These are phyloP conservation scores for Sporothrix mexicana DNA, from an alignment of 2,329 filamentous ascomycete species.

Conservation along the genomic window DNA sequence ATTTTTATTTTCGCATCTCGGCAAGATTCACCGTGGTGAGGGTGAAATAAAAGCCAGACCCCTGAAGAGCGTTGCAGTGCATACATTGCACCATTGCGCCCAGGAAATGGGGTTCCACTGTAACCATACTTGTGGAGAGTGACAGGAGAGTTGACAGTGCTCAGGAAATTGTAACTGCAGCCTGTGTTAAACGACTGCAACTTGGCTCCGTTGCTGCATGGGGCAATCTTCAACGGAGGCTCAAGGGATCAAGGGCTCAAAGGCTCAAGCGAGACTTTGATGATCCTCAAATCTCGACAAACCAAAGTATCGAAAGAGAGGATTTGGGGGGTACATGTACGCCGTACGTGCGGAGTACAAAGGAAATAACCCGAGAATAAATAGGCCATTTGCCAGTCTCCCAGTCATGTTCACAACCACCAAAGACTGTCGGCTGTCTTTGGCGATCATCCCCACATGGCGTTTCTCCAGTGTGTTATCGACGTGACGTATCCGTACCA, in stretches of 20 bases:
- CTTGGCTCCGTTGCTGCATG: neutral
- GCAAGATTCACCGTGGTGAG: constrained; percentile 13
- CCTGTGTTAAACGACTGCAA: neutral
- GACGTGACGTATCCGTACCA: too few relatives aligned
- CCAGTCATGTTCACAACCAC: neutral
- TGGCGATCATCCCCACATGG: neutral
- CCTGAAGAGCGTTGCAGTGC: constrained; percentile 21
- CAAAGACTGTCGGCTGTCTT: neutral
- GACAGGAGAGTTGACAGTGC: too few relatives aligned
- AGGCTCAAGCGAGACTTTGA: neutral
- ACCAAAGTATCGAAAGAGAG: too few relatives aligned
- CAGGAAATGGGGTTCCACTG: constrained; percentile 22
- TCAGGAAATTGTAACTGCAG: neutral
- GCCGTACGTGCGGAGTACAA: too few relatives aligned
- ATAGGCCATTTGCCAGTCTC: too few relatives aligned
- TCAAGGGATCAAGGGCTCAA: too few relatives aligned
- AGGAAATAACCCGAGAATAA: constrained; percentile 10
- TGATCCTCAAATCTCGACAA: too few relatives aligned
- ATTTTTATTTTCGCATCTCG: neutral
- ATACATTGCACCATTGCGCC: neutral
- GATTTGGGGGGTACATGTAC: too few relatives aligned
- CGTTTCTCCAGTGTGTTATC: neutral
- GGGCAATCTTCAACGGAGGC: too few relatives aligned
- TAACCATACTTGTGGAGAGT: neutral
- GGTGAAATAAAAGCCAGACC: too few relatives aligned